Percentiles rank a stretch among this genome's conserved stretches.
Conservation (phyloP, 2,329 filamentous ascomycete genomes). For the Penicillium sp. region DNA sequence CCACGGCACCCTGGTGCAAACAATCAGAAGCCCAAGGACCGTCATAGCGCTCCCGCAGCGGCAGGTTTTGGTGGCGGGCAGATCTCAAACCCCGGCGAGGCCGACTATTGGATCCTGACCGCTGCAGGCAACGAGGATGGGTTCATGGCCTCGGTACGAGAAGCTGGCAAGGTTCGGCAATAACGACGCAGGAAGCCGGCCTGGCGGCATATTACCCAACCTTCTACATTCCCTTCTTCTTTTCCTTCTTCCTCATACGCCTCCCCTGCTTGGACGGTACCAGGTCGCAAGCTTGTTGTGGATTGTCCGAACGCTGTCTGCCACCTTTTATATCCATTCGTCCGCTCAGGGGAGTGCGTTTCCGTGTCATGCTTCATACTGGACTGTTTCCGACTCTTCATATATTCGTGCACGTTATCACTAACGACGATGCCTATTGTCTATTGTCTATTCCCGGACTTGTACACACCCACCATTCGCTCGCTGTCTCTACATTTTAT, state of each 20-base stretch:
- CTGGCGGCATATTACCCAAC: background rate
- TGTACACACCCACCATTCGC: slow-evolving; percentile 4
- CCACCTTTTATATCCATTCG: slow-evolving; percentile 4
- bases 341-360: background rate
- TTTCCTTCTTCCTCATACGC: slow-evolving; percentile 1
- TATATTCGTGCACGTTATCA: no score
- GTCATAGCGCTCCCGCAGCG: slow-evolving; percentile 34
- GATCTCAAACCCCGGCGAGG: slow-evolving; percentile 33
- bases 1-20: slow-evolving; percentile 30
- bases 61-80: slow-evolving; percentile 34
- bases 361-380: background rate
- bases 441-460: slow-evolving; percentile 11
- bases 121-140: slow-evolving; percentile 38
- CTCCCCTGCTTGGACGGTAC: no score
- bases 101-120: slow-evolving; percentile 40
- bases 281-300: no score
- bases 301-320: no score
- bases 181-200: slow-evolving; percentile 3
- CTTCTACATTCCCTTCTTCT: slow-evolving; percentile 1
- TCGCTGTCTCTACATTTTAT: slow-evolving; percentile 2
- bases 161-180: slow-evolving; percentile 39
- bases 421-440: slow-evolving; percentile 6
- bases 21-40: slow-evolving; percentile 27
- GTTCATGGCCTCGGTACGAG: slow-evolving; percentile 40
- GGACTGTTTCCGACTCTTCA: background rate